These are phyloP conservation scores for Bocquillonia castaneifolia DNA, from an alignment of 441 rosid species.

Conservation along the genomic window DNA sequence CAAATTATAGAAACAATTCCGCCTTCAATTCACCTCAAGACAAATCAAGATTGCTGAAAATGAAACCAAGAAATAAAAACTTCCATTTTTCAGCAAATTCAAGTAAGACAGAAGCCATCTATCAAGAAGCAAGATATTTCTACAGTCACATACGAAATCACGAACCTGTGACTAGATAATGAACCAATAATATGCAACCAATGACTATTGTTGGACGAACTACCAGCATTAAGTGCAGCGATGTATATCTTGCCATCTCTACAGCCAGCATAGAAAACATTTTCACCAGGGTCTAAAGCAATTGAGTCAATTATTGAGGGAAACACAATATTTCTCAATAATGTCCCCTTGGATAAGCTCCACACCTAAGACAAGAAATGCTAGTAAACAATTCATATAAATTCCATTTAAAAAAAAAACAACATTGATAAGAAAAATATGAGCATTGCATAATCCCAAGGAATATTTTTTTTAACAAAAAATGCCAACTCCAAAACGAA, in stretches of 20 bases:
- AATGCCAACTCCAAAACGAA: not conserved
- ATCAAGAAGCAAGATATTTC: not conserved
- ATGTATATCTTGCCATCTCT: slow-evolving; percentile 72
- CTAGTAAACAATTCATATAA: not conserved
- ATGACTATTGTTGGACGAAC: slow-evolving; percentile 36
- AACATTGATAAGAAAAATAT: not conserved
- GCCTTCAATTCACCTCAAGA: not conserved
- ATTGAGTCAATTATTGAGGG: slow-evolving; percentile 70
- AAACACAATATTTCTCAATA: slow-evolving; percentile 59
- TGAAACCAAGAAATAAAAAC: not conserved
- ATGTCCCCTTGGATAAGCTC: slow-evolving; percentile 62
- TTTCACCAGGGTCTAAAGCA: slow-evolving; percentile 74
- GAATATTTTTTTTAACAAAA: not conserved
- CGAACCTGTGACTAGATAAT: slow-evolving; percentile 63
- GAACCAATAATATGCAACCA: slow-evolving; percentile 61
- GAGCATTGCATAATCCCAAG: not conserved
- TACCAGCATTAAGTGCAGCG: slow-evolving; percentile 59
- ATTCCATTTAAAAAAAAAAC: not conserved
- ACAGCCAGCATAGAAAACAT: slow-evolving; percentile 80
- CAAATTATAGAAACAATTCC: not conserved
- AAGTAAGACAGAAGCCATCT: not conserved
- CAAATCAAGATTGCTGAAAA: not conserved
- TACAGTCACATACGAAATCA: slow-evolving; percentile 9
- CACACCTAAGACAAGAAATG: slow-evolving; percentile 45
- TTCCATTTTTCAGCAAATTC: not conserved